A percentile compares a stretch with the other conserved stretches of the same genome.
Conservation (phyloP, 176 grass and related monocot species). For the Oropetium thomaeum region DNA sequence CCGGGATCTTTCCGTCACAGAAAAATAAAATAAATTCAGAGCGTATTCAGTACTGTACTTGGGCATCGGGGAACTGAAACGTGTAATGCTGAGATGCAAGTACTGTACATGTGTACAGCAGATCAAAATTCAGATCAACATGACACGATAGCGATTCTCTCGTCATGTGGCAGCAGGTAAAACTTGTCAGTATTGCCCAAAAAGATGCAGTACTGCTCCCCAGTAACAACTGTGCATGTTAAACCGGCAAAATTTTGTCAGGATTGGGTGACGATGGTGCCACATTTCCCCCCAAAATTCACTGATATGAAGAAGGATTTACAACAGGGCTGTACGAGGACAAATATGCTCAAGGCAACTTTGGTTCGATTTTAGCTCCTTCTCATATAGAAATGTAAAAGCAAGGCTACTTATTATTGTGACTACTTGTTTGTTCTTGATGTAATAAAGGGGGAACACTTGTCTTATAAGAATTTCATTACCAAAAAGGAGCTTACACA, state of each 20-base stretch:
- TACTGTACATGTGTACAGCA: neutral
- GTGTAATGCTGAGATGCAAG: neutral
- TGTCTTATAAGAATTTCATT: no score
- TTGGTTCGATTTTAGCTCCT: no score
- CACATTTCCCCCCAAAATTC: neutral
- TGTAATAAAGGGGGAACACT: neutral
- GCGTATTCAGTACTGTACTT: neutral
- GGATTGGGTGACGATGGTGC: neutral
- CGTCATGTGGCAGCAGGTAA: neutral
- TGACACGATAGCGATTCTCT: neutral
- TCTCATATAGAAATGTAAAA: no score
- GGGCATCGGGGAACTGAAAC: neutral
- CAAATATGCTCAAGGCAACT: neutral
- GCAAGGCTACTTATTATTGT: no score
- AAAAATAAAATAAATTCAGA: neutral
- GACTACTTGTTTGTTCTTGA: neutral
- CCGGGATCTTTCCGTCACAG: neutral
- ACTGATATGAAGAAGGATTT: no score
- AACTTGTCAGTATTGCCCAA: neutral
- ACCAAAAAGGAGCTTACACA: neutral
- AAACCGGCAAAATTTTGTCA: neutral
- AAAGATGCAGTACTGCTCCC: neutral
- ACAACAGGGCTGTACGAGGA: no score
- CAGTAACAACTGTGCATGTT: neutral
- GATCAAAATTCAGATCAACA: neutral